Base-by-base conservation (phyloP, 2,329 filamentous ascomycete genomes). In the Aspergillus vadensis region DNA sequence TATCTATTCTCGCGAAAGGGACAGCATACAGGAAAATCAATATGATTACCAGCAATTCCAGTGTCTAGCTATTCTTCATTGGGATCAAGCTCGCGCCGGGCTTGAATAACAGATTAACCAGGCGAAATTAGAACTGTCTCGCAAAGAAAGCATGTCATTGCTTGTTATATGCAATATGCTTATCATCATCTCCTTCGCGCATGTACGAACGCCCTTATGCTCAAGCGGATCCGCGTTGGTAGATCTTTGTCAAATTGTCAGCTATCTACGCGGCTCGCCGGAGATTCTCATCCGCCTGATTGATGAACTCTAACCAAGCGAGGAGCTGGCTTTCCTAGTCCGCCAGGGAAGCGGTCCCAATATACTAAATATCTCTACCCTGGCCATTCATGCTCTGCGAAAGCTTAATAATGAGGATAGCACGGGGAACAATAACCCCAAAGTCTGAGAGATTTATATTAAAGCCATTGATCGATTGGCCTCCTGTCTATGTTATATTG, bases 311-410 rank as follows among this genome's bases (percentile, higher is more conserved):
- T 2, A 25, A 25, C 23, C 23, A 25, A 25, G 43, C 9, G 43
- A 47, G 17, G 43, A 47, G 19, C 5, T 47, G 43, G 19, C 9
- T 5, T 47, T 17, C 17, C 21, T 47, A 12, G 43, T 47, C 19
- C 21, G 17, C 19, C 43, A 21, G 43, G 21, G 12, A 19, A 25
- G 1, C 43, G 43, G 19, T 12, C 43, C 43, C 0, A 21, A 1
- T 0, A 47, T 47, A 19, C 60, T 57, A 8, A 57, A 17, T n/a
- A 62, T 57, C 2, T 62, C 55, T 15, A 53, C 56, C 14, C 53
- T 62, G 14, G 55, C 60, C 9, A 57, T 62, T 9, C 52, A 49
- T 6, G 9, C 57, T 10, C 55, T 59, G 60, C 48, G 53, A 14
- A 59, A 59, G 15, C 48, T 62, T 2, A 56, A 59, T 25, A 25